phyloP scores from a whole-genome alignment of 495 filamentous ascomycete genomes.

The Neurospora sp. region DNA sequence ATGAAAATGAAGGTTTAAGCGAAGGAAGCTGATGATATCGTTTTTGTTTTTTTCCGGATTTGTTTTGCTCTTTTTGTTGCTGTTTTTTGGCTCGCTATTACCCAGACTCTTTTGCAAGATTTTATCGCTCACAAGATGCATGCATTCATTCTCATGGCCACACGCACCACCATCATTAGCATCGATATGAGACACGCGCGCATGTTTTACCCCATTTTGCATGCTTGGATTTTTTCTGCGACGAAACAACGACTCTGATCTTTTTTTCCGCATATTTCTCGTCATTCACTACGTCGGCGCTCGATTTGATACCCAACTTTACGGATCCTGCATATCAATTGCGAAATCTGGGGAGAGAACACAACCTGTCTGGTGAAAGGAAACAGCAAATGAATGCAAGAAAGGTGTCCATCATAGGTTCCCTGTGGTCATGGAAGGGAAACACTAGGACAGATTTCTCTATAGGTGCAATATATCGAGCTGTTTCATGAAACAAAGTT shows the following conservation, averaged over 20 bases:
- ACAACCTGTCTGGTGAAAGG: neutral
- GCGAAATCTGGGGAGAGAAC: neutral
- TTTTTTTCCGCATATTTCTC: neutral
- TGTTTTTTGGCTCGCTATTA: neutral
- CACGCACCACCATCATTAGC: neutral
- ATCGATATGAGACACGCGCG: neutral
- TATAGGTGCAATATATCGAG: neutral
- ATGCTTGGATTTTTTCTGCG: neutral
- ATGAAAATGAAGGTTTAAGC: neutral
- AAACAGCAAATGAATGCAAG: neutral
- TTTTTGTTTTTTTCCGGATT: neutral
- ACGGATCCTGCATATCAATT: neutral
- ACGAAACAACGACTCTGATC: neutral
- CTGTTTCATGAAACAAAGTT: neutral
- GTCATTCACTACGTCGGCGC: neutral
- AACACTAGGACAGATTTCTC: neutral
- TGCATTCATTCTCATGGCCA: neutral
- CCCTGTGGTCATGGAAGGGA: neutral
- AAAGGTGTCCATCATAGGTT: neutral
- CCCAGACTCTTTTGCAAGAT: neutral
- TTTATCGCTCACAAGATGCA: neutral
- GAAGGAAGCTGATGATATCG: neutral
- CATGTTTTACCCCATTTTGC: neutral
- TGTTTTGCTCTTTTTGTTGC: neutral
- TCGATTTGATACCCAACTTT: neutral